Base-by-base conservation (phyloP, 1,284 basidiomycete genomes). In the Hymenochaete sp. region DNA sequence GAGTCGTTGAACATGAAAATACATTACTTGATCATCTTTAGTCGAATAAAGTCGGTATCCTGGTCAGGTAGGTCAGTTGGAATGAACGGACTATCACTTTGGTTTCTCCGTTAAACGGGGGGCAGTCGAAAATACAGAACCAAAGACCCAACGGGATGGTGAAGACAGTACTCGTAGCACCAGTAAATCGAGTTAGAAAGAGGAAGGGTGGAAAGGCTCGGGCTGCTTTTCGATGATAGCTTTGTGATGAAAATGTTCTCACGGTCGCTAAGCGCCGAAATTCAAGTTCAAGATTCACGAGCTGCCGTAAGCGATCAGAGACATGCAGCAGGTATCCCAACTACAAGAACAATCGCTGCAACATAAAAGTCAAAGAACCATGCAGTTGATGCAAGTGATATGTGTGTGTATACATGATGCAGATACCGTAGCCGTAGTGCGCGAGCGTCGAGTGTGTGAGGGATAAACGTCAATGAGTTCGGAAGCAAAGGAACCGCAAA, bases 341-440 rank as follows among this genome's bases (percentile, higher is more conserved):
- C 22, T 24, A 18, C 6, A n/a, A 27, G 9, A 21, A 18, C 8
- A 7, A 18, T 7, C 14, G 33, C 14, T 13, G 32, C 14, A n/a
- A 35, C 8, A 35, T 16, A 35, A 35, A 35, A 35, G 21, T 8
- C 32, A 35, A 35, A 54, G 49, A 49, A 52, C 49, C 42, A 57
- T 61, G 66, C 70, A 67, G 71, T 71, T 71, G 68, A 71, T 67
- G 68, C 67, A 64, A 56, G 58, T 50, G 38, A 6, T 16, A n/a
- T 35, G 32, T 19, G 21, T n/a, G 13, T n/a, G 21, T 35, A 19
- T 5, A 42, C 14, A 54, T 56, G 55, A 49, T 51, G 53, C 21
- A 22, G 8, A 10, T 10, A 31, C 14, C 10, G 28, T 31, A 31
- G 28, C 14, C 9, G 14, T 31, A 31, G 28, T 10, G 9, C 14